These are phyloP conservation scores for Gloeostereum incarnatum DNA, from an alignment of 768 basidiomycete genomes.

Conservation along the genomic window DNA sequence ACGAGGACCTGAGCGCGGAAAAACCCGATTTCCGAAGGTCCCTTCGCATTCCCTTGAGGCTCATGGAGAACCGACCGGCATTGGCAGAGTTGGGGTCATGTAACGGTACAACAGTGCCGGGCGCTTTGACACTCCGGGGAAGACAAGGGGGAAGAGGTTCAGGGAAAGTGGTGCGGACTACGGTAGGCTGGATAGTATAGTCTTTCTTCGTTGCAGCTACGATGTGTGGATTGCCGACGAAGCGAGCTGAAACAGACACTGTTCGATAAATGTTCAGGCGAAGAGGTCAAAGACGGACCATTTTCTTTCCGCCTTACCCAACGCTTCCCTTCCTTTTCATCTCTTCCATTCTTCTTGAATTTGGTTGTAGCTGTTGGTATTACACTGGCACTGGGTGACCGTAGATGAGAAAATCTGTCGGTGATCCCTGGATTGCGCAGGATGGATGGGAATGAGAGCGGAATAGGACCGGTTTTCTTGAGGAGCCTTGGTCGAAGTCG, in stretches of 20 bases:
- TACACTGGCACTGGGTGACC: conserved; percentile 9
- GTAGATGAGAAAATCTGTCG: conserved; percentile 45
- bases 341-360: conserved; percentile 34
- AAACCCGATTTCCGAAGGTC: conserved; percentile 54
- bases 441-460: conserved; percentile 66
- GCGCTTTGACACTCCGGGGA: conserved; percentile 46
- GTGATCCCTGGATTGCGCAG: conserved; percentile 49
- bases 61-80: conserved; percentile 70
- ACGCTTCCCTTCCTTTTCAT: conserved; percentile 69
- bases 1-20: conserved; percentile 55
- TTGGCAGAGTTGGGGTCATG: conserved; percentile 47
- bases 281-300: conserved; percentile 29
- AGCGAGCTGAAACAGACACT: conserved; percentile 40
- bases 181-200: conserved; percentile 33
- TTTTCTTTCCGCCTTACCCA: conserved; percentile 74
- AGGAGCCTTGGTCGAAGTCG: too few relatives aligned
- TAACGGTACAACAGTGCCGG: conserved; percentile 29
- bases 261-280: not conserved
- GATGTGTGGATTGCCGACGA: conserved; percentile 67
- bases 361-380: conserved; percentile 7
- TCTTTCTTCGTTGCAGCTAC: conserved; percentile 53
- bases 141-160: conserved; percentile 67
- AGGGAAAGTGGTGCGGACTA: conserved; percentile 55
- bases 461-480: conserved; percentile 31
- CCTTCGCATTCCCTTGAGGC: conserved; percentile 66